Evolutionary conservation across 1,284 basidiomycete species (phyloP), one percentile per base, ranked within the genome.

Genomic region (Ganoderma boninense): DNA sequence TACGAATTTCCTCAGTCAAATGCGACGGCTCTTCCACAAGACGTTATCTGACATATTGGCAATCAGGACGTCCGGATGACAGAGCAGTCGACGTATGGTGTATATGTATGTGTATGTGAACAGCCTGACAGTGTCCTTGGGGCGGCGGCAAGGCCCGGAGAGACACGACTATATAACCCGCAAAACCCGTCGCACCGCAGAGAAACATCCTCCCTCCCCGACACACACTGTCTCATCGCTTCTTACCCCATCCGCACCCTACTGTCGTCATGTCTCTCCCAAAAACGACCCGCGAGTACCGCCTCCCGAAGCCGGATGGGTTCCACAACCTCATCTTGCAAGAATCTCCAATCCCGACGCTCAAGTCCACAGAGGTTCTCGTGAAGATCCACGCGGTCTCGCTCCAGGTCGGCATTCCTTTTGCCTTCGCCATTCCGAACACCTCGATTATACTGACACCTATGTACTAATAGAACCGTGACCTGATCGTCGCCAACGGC

Each of bases 361-460:
- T 82, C 2, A 80, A 79, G 62, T 77, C 82, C 0, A 79, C 75
- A 20, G 83, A 87, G 72, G 87, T 86, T 5, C 81, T 87, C 43
- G 82, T 87, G 69, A 86, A 85, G 72, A 80, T 87, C 32, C 84
- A 87, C 69, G 85, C 87, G 7, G 86, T 88, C 13, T 88, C 87
- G 40, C 77, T 87, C 1, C 85, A 87, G 29, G 62, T 64, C 2
- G 2, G 38, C n/a, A 4, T 52, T 26, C 10, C 23, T 14, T 13
- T 20, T 7, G 10, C 40, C 26, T 26, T 44, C 16, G 23, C 38
- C 38, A 2, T 2, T 4, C 4, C 5, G 32, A 32, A 32, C 32
- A 32, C 2, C 32, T 32, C 32, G 32, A 5, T 32, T 5, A 40
- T 11, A 40, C 38, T 8, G 38, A 40, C 20, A 73, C 64, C 56